These are phyloP conservation scores for Lachancea kluyveri DNA, from an alignment of 805 yeast genomes.

Conservation along the genomic window DNA sequence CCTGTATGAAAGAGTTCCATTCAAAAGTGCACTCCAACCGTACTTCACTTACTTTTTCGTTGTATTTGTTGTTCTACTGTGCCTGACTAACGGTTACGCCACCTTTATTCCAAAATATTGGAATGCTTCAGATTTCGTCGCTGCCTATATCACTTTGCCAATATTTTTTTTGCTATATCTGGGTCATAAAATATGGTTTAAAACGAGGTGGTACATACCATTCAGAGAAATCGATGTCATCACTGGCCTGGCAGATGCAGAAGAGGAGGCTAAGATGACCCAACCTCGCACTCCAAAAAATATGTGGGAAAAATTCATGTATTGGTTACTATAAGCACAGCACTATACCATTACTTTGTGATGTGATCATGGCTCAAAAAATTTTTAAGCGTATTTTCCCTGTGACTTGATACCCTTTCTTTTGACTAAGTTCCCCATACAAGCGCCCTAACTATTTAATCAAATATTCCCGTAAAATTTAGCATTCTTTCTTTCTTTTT, in stretches of 20 bases:
- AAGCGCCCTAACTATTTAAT: too few species aligned
- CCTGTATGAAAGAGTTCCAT: constrained; percentile 54
- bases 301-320: constrained; percentile 16
- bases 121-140: constrained; percentile 53
- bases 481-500: too few species aligned
- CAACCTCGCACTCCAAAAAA: constrained; percentile 19
- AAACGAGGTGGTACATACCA: constrained; percentile 42
- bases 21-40: constrained; percentile 50
- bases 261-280: constrained; percentile 40
- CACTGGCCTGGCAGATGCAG: constrained; percentile 55
- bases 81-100: constrained; percentile 68
- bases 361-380: too few species aligned
- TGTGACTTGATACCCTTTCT: too few species aligned
- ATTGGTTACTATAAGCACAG: constrained; percentile 17
- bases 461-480: too few species aligned
- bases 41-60: constrained; percentile 51
- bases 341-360: too few species aligned
- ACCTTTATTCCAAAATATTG: constrained; percentile 49
- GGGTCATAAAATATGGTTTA: constrained; percentile 49
- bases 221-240: constrained; percentile 53
- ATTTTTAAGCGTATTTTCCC: too few species aligned
- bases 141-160: constrained; percentile 61
- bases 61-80: constrained; percentile 42
- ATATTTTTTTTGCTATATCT: constrained; percentile 41
- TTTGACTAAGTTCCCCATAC: too few species aligned